Evolutionary conservation across 257 asterid genomes (phyloP), one percentile per base, ranked within the genome.

Genomic region (Sherardia arvensis): DNA sequence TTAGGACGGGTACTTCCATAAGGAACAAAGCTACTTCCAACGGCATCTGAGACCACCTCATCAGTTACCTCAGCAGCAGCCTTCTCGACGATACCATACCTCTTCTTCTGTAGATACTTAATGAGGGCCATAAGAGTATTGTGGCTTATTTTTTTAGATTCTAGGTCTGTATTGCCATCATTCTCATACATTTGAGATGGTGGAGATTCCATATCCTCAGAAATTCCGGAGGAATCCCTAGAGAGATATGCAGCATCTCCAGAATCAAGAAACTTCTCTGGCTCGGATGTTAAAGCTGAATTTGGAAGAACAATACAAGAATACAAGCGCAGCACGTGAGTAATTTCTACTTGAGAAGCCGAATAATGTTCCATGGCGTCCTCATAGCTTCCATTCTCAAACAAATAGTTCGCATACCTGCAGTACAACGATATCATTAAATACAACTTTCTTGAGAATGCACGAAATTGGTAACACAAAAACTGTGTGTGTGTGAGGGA

Each of bases 31-130:
- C 69, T 82, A 73, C 82, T 83, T 70, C 96, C 95, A 25, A 92
- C 95, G 38, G 89, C 97, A 84, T 90, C 95, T 72, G 94, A 93
- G 80, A 93, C 99, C 61, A 83, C 95, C 81, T 93, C 99, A 75
- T 90, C 99, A 61, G 99, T 90, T 76, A 96, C 95, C 82, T 93
- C 99, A 14, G 96, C 87, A 22, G 99, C 84, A 69, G 99, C 99
- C 79, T 85, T 93, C 65, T 93, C 99, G 67, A 93, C 76, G 38
- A 90, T 77, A 68, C 79, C 67, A 51, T 73, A 81, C 80, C 99
- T 81, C 82, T 81, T 90, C 75, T 81, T 84, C 84, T 90, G 97
- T 83, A 93, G 78, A 84, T 82, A 90, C 86, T 87, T 90, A 62
- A 90, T 87, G 61, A 93, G 96, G 76, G 94, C 99, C 96, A 93